phyloP scores from a whole-genome alignment of 139 green algal genomes.

The Chlorella sp. region DNA sequence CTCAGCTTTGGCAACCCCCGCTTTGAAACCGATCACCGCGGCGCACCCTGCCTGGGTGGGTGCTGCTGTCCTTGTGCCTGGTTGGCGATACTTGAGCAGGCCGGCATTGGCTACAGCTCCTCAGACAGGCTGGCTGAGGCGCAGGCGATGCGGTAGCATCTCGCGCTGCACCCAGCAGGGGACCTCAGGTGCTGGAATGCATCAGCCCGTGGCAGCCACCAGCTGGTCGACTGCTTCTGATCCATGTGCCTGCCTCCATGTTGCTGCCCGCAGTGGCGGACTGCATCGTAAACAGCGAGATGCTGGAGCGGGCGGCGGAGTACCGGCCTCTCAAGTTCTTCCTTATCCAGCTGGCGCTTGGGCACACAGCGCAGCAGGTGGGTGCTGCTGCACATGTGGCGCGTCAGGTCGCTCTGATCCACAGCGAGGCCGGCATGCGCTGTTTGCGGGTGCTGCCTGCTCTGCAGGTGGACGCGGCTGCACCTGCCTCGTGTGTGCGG shows the following conservation, averaged over 20 bases:
- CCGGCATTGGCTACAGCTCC: too few relatives aligned
- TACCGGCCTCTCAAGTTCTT: slow-evolving; percentile 72
- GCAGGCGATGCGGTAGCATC: too few relatives aligned
- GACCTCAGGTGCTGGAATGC: too few relatives aligned
- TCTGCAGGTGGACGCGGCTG: background rate
- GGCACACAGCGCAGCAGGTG: slow-evolving; percentile 38
- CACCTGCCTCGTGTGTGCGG: too few relatives aligned
- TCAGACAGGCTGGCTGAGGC: too few relatives aligned
- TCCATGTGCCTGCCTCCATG: too few relatives aligned
- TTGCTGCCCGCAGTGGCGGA: slow-evolving; percentile 56
- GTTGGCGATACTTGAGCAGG: too few relatives aligned
- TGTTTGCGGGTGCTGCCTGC: background rate
- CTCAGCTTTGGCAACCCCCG: slow-evolving; percentile 58
- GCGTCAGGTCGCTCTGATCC: too few relatives aligned
- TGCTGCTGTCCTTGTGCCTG: background rate
- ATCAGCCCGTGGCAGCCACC: too few relatives aligned
- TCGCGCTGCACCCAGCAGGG: too few relatives aligned
- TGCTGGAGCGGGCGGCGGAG: slow-evolving; percentile 54
- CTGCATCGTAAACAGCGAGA: slow-evolving; percentile 72
- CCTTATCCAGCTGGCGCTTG: slow-evolving; percentile 69
- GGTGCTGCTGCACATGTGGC: background rate
- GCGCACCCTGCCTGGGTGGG: slow-evolving; percentile 56
- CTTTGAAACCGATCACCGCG: slow-evolving; percentile 66
- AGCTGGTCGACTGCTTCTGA: too few relatives aligned
- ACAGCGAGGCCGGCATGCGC: too few relatives aligned